Base-by-base conservation (phyloP, 257 asterid species). In the Solanum sejunctum region DNA sequence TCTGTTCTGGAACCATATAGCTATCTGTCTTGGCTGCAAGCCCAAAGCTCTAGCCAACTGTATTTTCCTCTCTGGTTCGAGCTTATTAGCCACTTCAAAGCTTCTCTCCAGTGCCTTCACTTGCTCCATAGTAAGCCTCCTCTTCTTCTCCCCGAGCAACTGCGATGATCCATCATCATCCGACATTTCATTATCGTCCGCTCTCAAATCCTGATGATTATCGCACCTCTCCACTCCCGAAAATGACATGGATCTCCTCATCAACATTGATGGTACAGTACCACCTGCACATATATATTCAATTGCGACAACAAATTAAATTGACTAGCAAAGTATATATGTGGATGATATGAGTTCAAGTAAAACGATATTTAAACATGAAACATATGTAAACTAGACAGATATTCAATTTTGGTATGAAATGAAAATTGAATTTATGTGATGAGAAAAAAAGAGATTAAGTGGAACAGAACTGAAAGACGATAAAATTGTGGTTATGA, bases 1-100 rank as follows among this genome's bases (percentile, higher is more conserved):
- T 43, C 99, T 86, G 66, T 95, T 95, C 86, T 95, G 99, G 77
- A 95, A 95, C 99, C 99, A 95, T 20, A 95, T 92, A 1, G 98
- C 97, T 0, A 95, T 87, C 85, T 95, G 99, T 4, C 98, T 87
- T 0, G 98, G 99, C 71, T 94, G 95, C 79, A 95, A 87, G 7
- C 97, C 97, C 72, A 95, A 78, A 28, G 95, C 94, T 88, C 93
- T 91, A 58, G 97, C 97, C 57, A 95, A 88, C 90, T 93, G 94
- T 89, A 92, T 86, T 88, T 94, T 95, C 85, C 97, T 90, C 86
- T 95, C 97, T 1, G 97, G 99, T 73, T 95, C 99, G 15, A 94
- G 89, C 60, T 94, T 95, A 88, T 89, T 95, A 0, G 95, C 96
- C 43, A 90, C 54, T 28, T 95, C 99, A 61, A 93, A 95, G 90